These are phyloP conservation scores for Aspergillus unguis DNA, from an alignment of 2,329 filamentous ascomycete species.

Conservation along the genomic window DNA sequence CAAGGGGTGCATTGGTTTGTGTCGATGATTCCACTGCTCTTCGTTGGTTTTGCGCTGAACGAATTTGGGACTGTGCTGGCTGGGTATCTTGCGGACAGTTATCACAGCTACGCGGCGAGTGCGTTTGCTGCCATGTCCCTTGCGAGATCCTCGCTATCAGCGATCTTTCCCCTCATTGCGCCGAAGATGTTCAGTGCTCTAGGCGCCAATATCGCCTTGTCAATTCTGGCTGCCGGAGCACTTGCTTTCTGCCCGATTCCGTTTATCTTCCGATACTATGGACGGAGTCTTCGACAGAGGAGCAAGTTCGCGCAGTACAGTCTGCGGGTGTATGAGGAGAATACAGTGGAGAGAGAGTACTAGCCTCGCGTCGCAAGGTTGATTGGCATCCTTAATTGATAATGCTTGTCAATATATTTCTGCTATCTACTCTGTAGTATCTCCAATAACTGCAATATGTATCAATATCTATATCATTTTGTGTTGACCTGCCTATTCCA, in stretches of 20 bases:
- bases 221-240: slow-evolving; percentile 41
- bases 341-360: slow-evolving; percentile 10
- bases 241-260: slow-evolving; percentile 42
- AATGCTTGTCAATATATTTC: background rate
- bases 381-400: background rate
- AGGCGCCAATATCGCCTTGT: slow-evolving; percentile 40
- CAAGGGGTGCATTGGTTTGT: slow-evolving; percentile 38
- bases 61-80: slow-evolving; percentile 45
- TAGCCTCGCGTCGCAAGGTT: background rate
- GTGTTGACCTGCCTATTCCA: background rate
- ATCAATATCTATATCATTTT: no score
- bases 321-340: slow-evolving; percentile 18
- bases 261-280: slow-evolving; percentile 38
- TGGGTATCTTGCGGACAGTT: slow-evolving; percentile 47
- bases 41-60: slow-evolving; percentile 49
- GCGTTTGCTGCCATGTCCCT: slow-evolving; percentile 44
- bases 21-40: slow-evolving; percentile 40
- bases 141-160: slow-evolving; percentile 39
- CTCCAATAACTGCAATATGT: no score
- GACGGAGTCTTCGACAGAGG: slow-evolving; percentile 33
- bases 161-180: slow-evolving; percentile 42
- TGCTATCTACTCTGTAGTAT: background rate
- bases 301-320: slow-evolving; percentile 40
- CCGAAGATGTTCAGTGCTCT: slow-evolving; percentile 40
- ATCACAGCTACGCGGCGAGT: slow-evolving; percentile 44